Percentiles rank a stretch among this genome's conserved stretches.
These are phyloP conservation scores for Amanita phalloides DNA, from an alignment of 768 basidiomycete species.

Conservation along the genomic window DNA sequence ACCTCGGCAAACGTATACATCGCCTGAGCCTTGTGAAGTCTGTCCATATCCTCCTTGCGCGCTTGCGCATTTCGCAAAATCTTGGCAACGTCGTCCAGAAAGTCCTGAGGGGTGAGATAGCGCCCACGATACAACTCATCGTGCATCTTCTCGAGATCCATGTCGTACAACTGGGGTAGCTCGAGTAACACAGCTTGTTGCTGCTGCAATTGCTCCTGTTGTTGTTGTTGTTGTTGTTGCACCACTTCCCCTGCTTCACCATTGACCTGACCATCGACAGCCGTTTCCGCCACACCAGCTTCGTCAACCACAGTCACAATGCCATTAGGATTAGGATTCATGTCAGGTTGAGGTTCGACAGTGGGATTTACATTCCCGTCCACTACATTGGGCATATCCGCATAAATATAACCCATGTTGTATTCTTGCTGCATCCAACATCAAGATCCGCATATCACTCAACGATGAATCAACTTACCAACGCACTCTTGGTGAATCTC, in stretches of 20 bases:
- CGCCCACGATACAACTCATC: constrained; percentile 70
- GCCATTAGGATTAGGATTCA: constrained; percentile 29
- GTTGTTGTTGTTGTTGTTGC: constrained; percentile 23
- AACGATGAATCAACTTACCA: constrained; percentile 33
- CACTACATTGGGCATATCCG: not conserved
- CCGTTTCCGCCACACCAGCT: constrained; percentile 20
- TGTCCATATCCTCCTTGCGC: constrained; percentile 59
- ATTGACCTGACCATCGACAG: constrained; percentile 27
- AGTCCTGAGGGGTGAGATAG: constrained; percentile 82
- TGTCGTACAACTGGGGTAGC: constrained; percentile 54
- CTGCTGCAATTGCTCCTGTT: constrained; percentile 15
- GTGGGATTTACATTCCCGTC: constrained; percentile 7
- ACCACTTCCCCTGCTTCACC: constrained; percentile 20
- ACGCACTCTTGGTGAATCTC: constrained; percentile 73
- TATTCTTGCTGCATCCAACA: constrained; percentile 59
- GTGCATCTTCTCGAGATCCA: constrained; percentile 92
- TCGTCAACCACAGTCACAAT: constrained; percentile 32
- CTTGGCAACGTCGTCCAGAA: constrained; percentile 73
- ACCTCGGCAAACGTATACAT: constrained; percentile 85
- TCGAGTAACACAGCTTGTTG: constrained; percentile 1
- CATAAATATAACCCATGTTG: constrained; percentile 30
- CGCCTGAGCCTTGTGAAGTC: constrained; percentile 72
- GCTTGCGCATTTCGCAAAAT: constrained; percentile 68
- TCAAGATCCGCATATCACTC: not conserved
- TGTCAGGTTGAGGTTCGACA: not conserved